Percentiles rank a stretch among this genome's conserved stretches.
These are phyloP conservation scores for Paramecium caudatum DNA, from an alignment of 73 alveolate genomes.

Conservation along the genomic window DNA sequence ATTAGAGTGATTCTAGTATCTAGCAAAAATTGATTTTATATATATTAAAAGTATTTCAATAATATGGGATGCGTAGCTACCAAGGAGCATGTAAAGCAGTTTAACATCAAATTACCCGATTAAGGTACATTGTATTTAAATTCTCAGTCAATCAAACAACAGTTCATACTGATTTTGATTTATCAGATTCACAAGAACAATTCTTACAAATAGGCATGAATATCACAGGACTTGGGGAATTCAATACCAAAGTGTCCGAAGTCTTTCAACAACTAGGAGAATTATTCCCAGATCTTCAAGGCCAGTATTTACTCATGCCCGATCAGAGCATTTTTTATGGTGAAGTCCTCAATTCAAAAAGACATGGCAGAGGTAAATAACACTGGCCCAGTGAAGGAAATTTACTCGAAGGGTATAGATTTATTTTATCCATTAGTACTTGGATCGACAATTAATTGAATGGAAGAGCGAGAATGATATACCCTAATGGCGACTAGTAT, in stretches of 20 bases:
- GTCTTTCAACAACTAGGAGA: neutral
- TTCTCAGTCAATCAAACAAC: conserved; percentile 35
- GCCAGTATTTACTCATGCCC: conserved; percentile 41
- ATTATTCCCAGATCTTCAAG: conserved; percentile 23
- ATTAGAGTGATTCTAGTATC: neutral
- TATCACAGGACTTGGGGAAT: neutral
- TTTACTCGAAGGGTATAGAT: conserved; percentile 54
- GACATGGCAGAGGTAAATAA: conserved; percentile 49
- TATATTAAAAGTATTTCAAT: neutral
- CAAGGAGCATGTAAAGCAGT: neutral
- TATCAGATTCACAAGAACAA: conserved; percentile 5
- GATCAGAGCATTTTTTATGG: conserved; percentile 66
- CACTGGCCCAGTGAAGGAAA: conserved; percentile 66
- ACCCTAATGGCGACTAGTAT: conserved; percentile 70
- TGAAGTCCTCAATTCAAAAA: neutral
- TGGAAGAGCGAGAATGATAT: conserved; percentile 63
- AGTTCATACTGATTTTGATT: conserved; percentile 43
- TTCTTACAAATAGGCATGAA: conserved; percentile 38
- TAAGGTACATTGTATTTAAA: neutral
- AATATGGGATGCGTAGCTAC: conserved; percentile 63
- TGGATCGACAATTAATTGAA: conserved; percentile 60
- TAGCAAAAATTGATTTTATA: neutral
- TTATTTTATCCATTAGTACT: conserved; percentile 38
- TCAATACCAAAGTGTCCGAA: neutral
- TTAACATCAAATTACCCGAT: conserved; percentile 25